A percentile compares a stretch with the other conserved stretches of the same genome.
These are phyloP conservation scores for Isabelozyma gotoi DNA, from an alignment of 805 yeast genomes.

Conservation along the genomic window DNA sequence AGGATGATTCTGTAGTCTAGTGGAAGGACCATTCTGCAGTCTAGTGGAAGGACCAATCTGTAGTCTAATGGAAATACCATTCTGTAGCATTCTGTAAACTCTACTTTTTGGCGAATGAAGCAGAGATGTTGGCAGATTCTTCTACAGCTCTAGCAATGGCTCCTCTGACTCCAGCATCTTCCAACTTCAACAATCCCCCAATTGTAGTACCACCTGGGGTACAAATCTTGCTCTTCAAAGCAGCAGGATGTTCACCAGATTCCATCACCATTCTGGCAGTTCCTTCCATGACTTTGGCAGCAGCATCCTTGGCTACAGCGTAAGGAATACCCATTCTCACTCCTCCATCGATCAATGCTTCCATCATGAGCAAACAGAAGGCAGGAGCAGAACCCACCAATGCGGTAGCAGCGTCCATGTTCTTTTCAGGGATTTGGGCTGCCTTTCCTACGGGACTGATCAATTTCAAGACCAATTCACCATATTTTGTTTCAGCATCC, in stretches of 20 bases:
- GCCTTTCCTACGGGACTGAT: conserved; percentile 68
- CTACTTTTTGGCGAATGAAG: conserved; percentile 41
- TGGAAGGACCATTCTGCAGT: background rate
- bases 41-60: background rate
- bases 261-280: conserved; percentile 86
- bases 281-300: conserved; percentile 92
- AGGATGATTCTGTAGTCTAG: background rate
- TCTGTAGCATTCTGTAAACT: background rate
- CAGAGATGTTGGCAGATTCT: conserved; percentile 86
- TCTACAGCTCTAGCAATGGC: conserved; percentile 87
- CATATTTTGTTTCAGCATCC: conserved; percentile 41
- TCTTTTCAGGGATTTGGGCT: conserved; percentile 75
- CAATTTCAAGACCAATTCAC: conserved; percentile 50
- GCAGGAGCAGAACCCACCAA: conserved; percentile 98
- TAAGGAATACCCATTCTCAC: conserved; percentile 91
- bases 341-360: conserved; percentile 91
- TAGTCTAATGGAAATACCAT: background rate
- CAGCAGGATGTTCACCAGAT: conserved; percentile 86
- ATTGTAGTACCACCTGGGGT: conserved; percentile 99
- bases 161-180: conserved; percentile 84
- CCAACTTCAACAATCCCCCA: conserved; percentile 90
- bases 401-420: conserved; percentile 96
- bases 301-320: conserved; percentile 77
- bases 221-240: conserved; percentile 80
- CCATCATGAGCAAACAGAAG: conserved; percentile 83